Evolutionary conservation across 163 green algal genomes (phyloP), one percentile per base, ranked within the genome.

Genomic region (Scenedesmus sp.): DNA sequence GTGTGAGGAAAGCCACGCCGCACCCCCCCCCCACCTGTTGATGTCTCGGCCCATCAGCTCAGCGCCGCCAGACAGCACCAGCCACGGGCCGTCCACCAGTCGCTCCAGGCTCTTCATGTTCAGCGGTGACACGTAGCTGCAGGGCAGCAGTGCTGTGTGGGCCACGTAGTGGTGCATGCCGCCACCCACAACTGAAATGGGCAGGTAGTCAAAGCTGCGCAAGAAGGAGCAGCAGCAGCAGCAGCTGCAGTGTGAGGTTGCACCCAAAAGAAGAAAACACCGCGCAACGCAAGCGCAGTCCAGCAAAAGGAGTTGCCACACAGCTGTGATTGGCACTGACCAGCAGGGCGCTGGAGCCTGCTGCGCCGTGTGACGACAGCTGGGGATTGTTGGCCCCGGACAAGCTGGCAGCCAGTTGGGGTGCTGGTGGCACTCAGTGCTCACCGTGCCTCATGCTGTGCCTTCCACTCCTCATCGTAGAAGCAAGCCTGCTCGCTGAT

Each of bases 21-120:
- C 22, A 0, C 3, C 5, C 65, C 5, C 84, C 3, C 5, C 65
- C 5, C 84, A 81, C 84, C 84, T 89, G 84, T 89, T 24, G 2
- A 89, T 82, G 65, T 89, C 84, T 26, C 65, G 42, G 35, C 30
- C n/a, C 26, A 89, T 49, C 65, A 89, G 65, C 65, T 89, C 84
- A 10, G 84, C 84, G 26, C 59, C 72, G n/a, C 84, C 84, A 15
- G 84, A 83, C 84, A 89, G 65, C 68, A 84, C n/a, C 85, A 90
- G 85, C 70, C 85, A 90, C 3, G 61, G 43, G 0, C 85, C 26
- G 5, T 15, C 9, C 6, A 51, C 65, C 10, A 90, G 46, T 10
- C 65, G 24, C 0, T n/a, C 6, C 33, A 81, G 68, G 59, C 44
- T 73, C 9, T 42, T 20, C 37, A 81, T 16, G 40, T 88, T 18